These are phyloP conservation scores for Podila epicladia DNA, from an alignment of 192 early-diverging fungal species.

Conservation along the genomic window DNA sequence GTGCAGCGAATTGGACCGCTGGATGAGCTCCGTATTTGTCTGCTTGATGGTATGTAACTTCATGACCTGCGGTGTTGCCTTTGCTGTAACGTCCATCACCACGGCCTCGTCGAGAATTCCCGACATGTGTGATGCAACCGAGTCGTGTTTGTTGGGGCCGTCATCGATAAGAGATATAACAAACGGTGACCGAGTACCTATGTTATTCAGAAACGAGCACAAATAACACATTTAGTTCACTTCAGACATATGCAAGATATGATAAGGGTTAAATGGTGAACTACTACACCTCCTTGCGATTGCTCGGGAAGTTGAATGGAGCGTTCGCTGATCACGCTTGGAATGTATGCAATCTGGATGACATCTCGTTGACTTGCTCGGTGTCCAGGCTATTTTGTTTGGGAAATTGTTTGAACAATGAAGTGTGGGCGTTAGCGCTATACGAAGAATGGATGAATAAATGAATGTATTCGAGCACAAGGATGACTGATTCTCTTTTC, in stretches of 20 bases:
- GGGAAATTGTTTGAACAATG: neutral
- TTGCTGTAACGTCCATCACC: constrained; percentile 45
- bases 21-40: constrained; percentile 36
- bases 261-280: too few relatives aligned
- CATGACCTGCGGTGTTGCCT: constrained; percentile 49
- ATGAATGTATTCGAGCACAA: neutral
- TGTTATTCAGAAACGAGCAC: neutral
- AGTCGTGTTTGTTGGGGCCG: constrained; percentile 35
- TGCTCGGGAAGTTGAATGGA: constrained; percentile 12
- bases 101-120: constrained; percentile 40
- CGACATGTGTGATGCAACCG: constrained; percentile 23
- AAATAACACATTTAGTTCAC: neutral
- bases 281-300: constrained; percentile 14
- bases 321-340: constrained; percentile 45
- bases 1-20: constrained; percentile 45
- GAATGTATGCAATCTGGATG: constrained; percentile 48
- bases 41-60: constrained; percentile 36
- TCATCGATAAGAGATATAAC: constrained; percentile 8
- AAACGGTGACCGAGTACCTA: constrained; percentile 9
- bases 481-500: too few relatives aligned
- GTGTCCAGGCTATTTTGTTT: neutral
- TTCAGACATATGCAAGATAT: too few relatives aligned
- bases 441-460: neutral
- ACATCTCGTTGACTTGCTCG: constrained; percentile 20
- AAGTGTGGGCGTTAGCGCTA: neutral